These are phyloP conservation scores for Cordyceps cateniannulata DNA, from an alignment of 2,329 filamentous ascomycete species.

Conservation along the genomic window DNA sequence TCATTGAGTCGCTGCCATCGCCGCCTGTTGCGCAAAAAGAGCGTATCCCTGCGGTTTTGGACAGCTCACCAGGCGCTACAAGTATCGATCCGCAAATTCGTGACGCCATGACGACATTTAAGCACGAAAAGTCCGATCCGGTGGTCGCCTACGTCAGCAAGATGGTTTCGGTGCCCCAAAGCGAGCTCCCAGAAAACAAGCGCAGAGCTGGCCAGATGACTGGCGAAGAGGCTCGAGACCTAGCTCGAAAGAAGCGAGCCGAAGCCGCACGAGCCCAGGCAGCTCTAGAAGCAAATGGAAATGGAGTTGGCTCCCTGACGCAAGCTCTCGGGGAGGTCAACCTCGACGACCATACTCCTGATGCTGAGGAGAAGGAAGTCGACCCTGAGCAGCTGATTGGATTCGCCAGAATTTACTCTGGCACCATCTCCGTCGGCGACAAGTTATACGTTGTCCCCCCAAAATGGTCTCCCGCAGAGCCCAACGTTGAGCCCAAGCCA, in stretches of 20 bases:
- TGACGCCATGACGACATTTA: constrained; percentile 78
- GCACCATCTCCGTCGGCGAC: constrained; percentile 82
- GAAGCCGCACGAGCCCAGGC: constrained; percentile 78
- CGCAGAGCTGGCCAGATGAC: constrained; percentile 65
- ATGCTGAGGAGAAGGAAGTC: constrained; percentile 48
- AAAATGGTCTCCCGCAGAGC: constrained; percentile 81
- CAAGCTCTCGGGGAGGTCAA: constrained; percentile 55
- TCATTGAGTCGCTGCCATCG: constrained; percentile 86
- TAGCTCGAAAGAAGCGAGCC: constrained; percentile 81
- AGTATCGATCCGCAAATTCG: constrained; percentile 63
- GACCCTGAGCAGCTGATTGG: constrained; percentile 88
- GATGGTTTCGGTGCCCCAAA: constrained; percentile 93
- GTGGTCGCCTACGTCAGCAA: constrained; percentile 96
- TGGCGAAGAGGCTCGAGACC: constrained; percentile 81
- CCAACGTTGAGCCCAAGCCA: constrained; percentile 65
- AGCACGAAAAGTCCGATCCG: constrained; percentile 61
- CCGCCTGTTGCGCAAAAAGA: constrained; percentile 73
- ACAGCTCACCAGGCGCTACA: constrained; percentile 69
- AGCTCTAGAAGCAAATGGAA: constrained; percentile 35
- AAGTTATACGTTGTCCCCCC: constrained; percentile 85
- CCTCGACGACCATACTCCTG: constrained; percentile 45
- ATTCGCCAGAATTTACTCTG: constrained; percentile 90
- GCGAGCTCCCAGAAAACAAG: constrained; percentile 83
- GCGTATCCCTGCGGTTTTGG: constrained; percentile 71
- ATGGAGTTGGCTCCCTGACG: constrained; percentile 49